Percentiles rank a stretch among this genome's conserved stretches.
These are phyloP conservation scores for Schwanniomyces sp. DNA, from an alignment of 805 yeast genomes.

Conservation along the genomic window DNA sequence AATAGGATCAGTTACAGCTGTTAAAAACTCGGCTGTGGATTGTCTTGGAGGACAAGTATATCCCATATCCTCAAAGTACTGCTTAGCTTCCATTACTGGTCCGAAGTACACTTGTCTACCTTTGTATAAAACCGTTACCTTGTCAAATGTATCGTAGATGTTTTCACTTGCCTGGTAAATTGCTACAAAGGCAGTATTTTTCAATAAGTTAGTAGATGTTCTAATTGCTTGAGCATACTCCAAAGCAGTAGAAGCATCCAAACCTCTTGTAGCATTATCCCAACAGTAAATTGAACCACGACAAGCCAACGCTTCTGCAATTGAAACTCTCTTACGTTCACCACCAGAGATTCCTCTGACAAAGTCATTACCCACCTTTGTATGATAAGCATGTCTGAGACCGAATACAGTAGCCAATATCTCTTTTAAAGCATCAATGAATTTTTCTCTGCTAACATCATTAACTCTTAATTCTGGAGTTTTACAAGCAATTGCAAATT, in stretches of 20 bases:
- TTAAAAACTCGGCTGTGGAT: slow-evolving; percentile 35
- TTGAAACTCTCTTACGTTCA: slow-evolving; percentile 69
- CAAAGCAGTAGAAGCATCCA: slow-evolving; percentile 71
- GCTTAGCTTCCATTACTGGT: slow-evolving; percentile 49
- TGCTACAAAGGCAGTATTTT: slow-evolving; percentile 60
- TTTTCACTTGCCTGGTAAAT: slow-evolving; percentile 70
- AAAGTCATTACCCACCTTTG: slow-evolving; percentile 66
- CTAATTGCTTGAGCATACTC: slow-evolving; percentile 63
- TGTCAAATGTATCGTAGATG: slow-evolving; percentile 60
- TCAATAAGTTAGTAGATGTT: slow-evolving; percentile 55
- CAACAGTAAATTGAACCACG: slow-evolving; percentile 58
- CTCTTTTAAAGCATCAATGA: slow-evolving; percentile 52
- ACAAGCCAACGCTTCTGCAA: slow-evolving; percentile 61
- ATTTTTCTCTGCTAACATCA: slow-evolving; percentile 55
- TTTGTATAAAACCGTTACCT: slow-evolving; percentile 56
- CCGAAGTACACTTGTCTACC: slow-evolving; percentile 67
- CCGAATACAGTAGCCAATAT: slow-evolving; percentile 57
- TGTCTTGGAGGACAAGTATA: slow-evolving; percentile 41
- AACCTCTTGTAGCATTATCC: slow-evolving; percentile 72
- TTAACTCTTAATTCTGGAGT: slow-evolving; percentile 64
- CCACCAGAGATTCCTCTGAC: slow-evolving; percentile 75
- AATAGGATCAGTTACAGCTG: slow-evolving; percentile 29
- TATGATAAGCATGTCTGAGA: slow-evolving; percentile 56
- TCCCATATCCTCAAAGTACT: slow-evolving; percentile 34
- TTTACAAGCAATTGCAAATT: slow-evolving; percentile 58